Evolutionary conservation across 768 basidiomycete genomes (phyloP).

Genomic region (Boletus subcaerulescens): DNA sequence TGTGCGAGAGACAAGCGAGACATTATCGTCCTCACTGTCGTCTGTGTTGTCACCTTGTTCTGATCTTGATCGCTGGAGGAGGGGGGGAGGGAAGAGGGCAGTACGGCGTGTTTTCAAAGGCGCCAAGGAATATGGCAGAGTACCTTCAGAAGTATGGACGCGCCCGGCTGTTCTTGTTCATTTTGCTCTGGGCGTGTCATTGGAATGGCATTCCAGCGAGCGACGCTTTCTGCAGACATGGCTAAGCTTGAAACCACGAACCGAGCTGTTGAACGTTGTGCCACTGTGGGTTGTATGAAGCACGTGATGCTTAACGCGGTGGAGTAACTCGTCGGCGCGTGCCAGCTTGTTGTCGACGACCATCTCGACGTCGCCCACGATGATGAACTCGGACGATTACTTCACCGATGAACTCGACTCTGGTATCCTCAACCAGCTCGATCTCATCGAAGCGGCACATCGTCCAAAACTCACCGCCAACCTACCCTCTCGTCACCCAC

Average conservation of each 20-base stretch:
- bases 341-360: not conserved
- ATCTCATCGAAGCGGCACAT: conserved; percentile 68
- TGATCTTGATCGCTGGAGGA: conserved; percentile 60
- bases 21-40: conserved; percentile 59
- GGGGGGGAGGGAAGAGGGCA: conserved; percentile 48
- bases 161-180: conserved; percentile 22
- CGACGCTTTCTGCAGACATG: conserved; percentile 66
- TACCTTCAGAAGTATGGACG: conserved; percentile 58
- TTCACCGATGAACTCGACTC: conserved; percentile 68
- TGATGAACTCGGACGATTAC: conserved; percentile 77
- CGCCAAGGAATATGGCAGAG: conserved; percentile 50
- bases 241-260: not conserved
- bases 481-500: not conserved
- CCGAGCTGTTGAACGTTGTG: not conserved
- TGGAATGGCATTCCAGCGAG: conserved; percentile 73
- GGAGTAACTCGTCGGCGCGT: not conserved
- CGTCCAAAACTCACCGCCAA: conserved; percentile 16
- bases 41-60: conserved; percentile 36
- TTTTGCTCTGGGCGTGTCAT: conserved; percentile 35
- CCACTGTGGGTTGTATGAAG: not conserved
- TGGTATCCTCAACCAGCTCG: conserved; percentile 56
- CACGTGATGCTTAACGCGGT: conserved; percentile 14
- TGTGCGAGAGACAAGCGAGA: conserved; percentile 71
- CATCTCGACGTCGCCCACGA: conserved; percentile 2
- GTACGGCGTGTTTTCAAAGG: conserved; percentile 46